These are phyloP conservation scores for Penicillium bialowiezense DNA, from an alignment of 495 filamentous ascomycete species.

Conservation along the genomic window DNA sequence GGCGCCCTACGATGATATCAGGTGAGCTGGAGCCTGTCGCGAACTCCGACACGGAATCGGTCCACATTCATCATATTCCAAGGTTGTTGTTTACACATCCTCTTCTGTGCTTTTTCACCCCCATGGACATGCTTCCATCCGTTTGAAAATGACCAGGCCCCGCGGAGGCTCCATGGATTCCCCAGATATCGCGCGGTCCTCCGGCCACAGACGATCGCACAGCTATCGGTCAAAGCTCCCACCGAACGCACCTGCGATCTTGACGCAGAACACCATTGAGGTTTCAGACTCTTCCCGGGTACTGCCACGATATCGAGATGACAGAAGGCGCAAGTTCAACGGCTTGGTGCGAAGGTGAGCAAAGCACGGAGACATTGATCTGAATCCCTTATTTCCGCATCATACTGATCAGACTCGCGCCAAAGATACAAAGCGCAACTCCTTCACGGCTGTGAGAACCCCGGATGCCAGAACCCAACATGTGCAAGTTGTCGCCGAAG, in stretches of 20 bases:
- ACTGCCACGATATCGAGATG: slow-evolving; percentile 47
- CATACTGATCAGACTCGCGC: slow-evolving; percentile 6
- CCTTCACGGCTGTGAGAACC: slow-evolving; percentile 72
- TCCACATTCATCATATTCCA: too few relatives aligned
- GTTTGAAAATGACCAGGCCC: slow-evolving; percentile 44
- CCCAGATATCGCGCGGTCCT: slow-evolving; percentile 25
- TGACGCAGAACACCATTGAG: slow-evolving; percentile 48
- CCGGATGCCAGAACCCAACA: slow-evolving; percentile 69
- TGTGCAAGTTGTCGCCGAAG: slow-evolving; percentile 77
- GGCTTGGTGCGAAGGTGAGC: slow-evolving; percentile 50
- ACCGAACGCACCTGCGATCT: slow-evolving; percentile 45
- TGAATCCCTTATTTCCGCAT: background rate
- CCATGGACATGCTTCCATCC: slow-evolving; percentile 27
- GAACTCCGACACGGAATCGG: background rate
- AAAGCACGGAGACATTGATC: slow-evolving; percentile 8
- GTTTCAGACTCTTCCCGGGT: slow-evolving; percentile 45
- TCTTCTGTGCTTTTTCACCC: background rate
- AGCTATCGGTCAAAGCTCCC: slow-evolving; percentile 45
- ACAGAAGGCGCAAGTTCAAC: slow-evolving; percentile 51
- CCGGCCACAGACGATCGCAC: slow-evolving; percentile 28
- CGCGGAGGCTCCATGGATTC: slow-evolving; percentile 45
- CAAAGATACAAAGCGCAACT: slow-evolving; percentile 77
- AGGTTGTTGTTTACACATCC: background rate
- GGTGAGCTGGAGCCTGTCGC: slow-evolving; percentile 15
- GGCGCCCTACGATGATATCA: slow-evolving; percentile 24